A percentile compares a stretch with the other conserved stretches of the same genome.
phyloP scores from a whole-genome alignment of 257 asterid genomes.

The Solanum okadae region DNA sequence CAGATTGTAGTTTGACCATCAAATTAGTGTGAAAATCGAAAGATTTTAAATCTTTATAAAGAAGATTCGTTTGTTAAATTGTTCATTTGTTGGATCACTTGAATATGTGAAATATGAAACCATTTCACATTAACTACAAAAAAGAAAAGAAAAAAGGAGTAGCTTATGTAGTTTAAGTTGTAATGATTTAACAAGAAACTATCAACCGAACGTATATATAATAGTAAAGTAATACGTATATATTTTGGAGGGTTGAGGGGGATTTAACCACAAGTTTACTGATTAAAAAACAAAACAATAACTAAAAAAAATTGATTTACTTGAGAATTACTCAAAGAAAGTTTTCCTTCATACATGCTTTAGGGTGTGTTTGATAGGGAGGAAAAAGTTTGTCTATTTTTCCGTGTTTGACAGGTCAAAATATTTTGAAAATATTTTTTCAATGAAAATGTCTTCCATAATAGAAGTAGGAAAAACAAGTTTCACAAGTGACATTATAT shows the following conservation, averaged over 20 bases:
- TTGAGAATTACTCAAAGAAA: too few species aligned
- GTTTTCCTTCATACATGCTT: too few species aligned
- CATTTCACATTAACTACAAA: not conserved
- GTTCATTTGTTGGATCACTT: not conserved
- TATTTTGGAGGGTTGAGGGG: not conserved
- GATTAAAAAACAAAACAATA: too few species aligned
- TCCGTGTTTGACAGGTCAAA: not conserved
- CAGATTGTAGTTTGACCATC: not conserved
- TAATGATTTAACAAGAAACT: too few species aligned
- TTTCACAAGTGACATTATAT: too few species aligned
- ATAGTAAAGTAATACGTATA: too few species aligned
- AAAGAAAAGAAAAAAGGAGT: not conserved
- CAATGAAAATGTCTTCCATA: too few species aligned
- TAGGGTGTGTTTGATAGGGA: not conserved
- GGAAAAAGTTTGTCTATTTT: not conserved
- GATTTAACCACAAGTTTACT: too few species aligned
- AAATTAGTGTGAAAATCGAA: not conserved
- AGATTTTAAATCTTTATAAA: not conserved
- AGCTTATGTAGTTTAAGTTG: not conserved
- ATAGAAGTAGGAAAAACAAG: too few species aligned
- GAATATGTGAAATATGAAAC: not conserved
- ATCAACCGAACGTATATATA: not conserved
- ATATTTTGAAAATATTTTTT: too few species aligned
- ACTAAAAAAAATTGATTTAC: too few species aligned
- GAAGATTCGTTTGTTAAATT: not conserved